Percentiles rank a stretch among this genome's conserved stretches.
Conservation (phyloP, 495 filamentous ascomycete genomes). For the Thermochaetoides thermophila region DNA sequence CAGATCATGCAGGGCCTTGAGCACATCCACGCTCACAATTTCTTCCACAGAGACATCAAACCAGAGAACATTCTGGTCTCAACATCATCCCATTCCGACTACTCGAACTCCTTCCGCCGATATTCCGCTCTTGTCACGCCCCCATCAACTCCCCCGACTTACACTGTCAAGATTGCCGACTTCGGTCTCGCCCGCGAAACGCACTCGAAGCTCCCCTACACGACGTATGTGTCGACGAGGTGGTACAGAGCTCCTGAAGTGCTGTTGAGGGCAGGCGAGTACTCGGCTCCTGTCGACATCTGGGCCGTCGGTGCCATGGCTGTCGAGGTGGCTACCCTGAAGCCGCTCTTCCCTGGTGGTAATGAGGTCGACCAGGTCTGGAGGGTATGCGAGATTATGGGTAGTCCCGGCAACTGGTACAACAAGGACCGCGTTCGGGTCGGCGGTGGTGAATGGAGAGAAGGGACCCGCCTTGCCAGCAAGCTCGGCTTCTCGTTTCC, state of each 20-base stretch:
- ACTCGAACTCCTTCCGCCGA: conserved; percentile 62
- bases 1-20: conserved; percentile 94
- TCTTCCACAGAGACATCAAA: conserved; percentile 99
- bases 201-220: conserved; percentile 89
- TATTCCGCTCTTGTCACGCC: conserved; percentile 91
- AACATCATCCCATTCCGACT: conserved; percentile 71
- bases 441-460: conserved; percentile 95
- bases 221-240: conserved; percentile 94
- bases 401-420: conserved; percentile 95
- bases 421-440: conserved; percentile 75
- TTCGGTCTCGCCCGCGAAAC: conserved; percentile 97
- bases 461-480: conserved; percentile 79
- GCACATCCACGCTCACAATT: conserved; percentile 91
- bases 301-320: conserved; percentile 99
- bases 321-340: conserved; percentile 92
- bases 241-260: conserved; percentile 99
- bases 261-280: conserved; percentile 84
- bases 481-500: conserved; percentile 98
- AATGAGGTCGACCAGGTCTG: conserved; percentile 99
- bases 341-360: conserved; percentile 91
- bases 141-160: conserved; percentile 80
- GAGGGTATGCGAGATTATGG: conserved; percentile 99
- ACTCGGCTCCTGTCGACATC: conserved; percentile 96
- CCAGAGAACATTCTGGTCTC: conserved; percentile 98
- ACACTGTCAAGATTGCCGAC: conserved; percentile 97